Evolutionary conservation across 139 green algal species (phyloP).

Genomic region (Prasinococcaceae sp.): DNA sequence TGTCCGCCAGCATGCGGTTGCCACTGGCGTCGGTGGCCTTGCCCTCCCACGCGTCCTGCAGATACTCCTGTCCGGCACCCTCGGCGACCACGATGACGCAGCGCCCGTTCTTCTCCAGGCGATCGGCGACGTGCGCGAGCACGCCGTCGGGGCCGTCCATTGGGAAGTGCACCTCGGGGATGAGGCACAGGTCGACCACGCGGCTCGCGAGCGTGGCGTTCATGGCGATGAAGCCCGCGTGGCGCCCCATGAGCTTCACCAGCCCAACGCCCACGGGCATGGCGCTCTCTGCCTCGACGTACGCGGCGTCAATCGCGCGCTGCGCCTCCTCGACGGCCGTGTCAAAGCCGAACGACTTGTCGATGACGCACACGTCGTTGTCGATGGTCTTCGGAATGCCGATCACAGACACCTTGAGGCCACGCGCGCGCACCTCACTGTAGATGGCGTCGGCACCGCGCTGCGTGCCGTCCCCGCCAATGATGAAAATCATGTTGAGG

Average conservation of each 20-base stretch:
- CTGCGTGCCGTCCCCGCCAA: conserved; percentile 49
- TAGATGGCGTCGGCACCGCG: conserved; percentile 21
- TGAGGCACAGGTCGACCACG: conserved; percentile 68
- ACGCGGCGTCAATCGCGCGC: conserved; percentile 74
- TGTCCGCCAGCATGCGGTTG: conserved; percentile 74
- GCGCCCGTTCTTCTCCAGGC: conserved; percentile 56
- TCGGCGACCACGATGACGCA: conserved; percentile 62
- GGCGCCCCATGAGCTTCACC: conserved; percentile 96
- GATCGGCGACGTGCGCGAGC: conserved; percentile 52
- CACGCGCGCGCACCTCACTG: conserved; percentile 10
- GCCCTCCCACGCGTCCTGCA: conserved; percentile 20
- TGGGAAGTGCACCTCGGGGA: conserved; percentile 83
- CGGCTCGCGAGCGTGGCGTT: conserved; percentile 76
- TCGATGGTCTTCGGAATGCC: conserved; percentile 97
- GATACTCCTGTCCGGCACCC: conserved; percentile 70
- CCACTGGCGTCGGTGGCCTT: conserved; percentile 58
- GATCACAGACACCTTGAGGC: conserved; percentile 27
- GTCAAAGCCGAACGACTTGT: conserved; percentile 65
- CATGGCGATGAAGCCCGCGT: conserved; percentile 94
- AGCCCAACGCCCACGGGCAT: conserved; percentile 71
- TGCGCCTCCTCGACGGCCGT: conserved; percentile 95
- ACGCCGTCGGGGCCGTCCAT: conserved; percentile 63
- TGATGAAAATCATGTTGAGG: conserved; percentile 92
- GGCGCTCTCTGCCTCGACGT: conserved; percentile 78
- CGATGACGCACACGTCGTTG: conserved; percentile 90